Percentiles rank a stretch among this genome's conserved stretches.
These are phyloP conservation scores for Naganishia vaughanmartiniae DNA, from an alignment of 768 basidiomycete species.

Conservation along the genomic window DNA sequence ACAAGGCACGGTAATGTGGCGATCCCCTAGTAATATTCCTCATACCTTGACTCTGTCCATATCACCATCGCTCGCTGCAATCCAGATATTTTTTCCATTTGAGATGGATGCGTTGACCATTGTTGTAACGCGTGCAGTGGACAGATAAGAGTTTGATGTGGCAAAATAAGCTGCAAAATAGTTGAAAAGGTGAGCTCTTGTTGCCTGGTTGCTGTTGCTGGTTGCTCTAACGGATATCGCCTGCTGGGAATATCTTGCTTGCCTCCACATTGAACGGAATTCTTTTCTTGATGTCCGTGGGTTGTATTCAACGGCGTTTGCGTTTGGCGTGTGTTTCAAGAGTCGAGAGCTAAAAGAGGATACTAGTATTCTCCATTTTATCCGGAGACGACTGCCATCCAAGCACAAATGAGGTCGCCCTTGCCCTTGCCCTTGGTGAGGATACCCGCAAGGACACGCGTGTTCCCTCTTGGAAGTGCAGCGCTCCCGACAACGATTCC, in stretches of 20 bases:
- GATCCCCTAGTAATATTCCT: not conserved
- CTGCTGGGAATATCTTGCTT: not conserved
- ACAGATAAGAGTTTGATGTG: not conserved
- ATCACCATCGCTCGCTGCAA: slow-evolving; percentile 88
- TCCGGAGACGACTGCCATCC: no score
- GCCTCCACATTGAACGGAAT: not conserved
- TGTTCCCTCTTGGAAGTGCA: slow-evolving; percentile 15
- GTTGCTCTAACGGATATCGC: not conserved
- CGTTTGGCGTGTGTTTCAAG: not conserved
- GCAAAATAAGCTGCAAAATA: no score
- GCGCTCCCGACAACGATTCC: not conserved
- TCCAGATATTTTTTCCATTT: slow-evolving; percentile 72
- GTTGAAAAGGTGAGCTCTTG: not conserved
- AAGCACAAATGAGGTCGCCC: slow-evolving; percentile 2
- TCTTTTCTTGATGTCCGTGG: not conserved
- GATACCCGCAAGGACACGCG: slow-evolving; percentile 1
- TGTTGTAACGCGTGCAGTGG: not conserved
- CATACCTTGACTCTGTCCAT: slow-evolving; percentile 69
- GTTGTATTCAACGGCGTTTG: not conserved
- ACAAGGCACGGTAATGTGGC: not conserved
- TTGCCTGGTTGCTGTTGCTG: no score
- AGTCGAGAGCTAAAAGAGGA: no score
- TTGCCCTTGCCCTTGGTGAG: slow-evolving; percentile 17
- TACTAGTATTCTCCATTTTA: no score
- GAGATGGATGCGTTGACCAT: slow-evolving; percentile 18